These are phyloP conservation scores for Trichosanthes truncata DNA, from an alignment of 306 rosid genomes.

Conservation along the genomic window DNA sequence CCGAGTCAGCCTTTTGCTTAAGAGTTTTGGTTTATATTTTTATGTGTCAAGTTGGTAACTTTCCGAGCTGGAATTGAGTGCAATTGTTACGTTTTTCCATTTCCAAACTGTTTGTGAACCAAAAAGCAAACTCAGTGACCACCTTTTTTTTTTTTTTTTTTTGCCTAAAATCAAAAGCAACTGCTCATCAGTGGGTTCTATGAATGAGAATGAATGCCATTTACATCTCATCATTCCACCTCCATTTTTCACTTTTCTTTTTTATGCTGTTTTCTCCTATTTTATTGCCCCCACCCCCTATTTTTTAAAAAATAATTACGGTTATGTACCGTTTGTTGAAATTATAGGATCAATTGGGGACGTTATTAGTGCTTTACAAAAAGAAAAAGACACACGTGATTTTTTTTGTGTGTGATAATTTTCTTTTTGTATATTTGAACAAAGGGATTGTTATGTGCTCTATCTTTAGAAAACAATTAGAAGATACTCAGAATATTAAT, in stretches of 20 bases:
- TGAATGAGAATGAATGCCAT: not conserved
- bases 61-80: not conserved
- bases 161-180: not conserved
- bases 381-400: not conserved
- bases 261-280: not conserved
- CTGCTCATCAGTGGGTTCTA: not conserved
- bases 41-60: not conserved
- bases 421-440: not conserved
- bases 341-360: not conserved
- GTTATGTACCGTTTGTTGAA: not conserved
- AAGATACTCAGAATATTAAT: not conserved
- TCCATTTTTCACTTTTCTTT: not conserved
- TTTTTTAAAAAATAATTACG: too few relatives aligned
- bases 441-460: not conserved
- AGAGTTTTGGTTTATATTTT: not conserved
- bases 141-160: too few relatives aligned
- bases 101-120: not conserved
- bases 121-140: not conserved
- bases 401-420: too few relatives aligned
- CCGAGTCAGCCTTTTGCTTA: not conserved
- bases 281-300: too few relatives aligned
- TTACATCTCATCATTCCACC: not conserved
- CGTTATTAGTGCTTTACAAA: not conserved
- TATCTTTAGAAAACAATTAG: not conserved
- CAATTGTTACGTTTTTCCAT: not conserved